Evolutionary conservation across 768 basidiomycete species (phyloP), one percentile per base, ranked within the genome.

Genomic region (Gyrodon lividus): DNA sequence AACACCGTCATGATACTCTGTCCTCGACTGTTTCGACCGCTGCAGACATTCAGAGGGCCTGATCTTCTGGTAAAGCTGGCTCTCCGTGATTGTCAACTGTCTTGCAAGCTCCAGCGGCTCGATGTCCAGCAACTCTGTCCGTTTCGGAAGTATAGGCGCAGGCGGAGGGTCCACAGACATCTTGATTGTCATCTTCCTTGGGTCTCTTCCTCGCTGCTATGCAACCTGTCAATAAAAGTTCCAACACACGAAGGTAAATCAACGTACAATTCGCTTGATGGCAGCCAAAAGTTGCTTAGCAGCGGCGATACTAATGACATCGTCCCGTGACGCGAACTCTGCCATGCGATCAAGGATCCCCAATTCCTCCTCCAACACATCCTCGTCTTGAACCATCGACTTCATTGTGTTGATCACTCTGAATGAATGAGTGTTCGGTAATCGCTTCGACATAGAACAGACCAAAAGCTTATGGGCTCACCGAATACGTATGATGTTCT

Each of bases 381-480:
- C 68, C 20, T 74, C 73, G 31, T 81, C 80, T 46, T 77, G 78
- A 31, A 85, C 69, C 74, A 87, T 83, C 16, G 77, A 72, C 55
- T 81, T 80, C 57, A 89, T 72, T 3, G 79, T 74, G 57, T 87
- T 87, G 52, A 84, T 70, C n/a, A 86, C 83, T 26, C 84, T 84
- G 46, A 5, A 52, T 28, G 26, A 41, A 45, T 16, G 7, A 23
- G 9, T 20, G 28, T 58, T 19, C 14, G 34, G 40, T 13, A 0
- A 2, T 1, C 4, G n/a, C 24, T 19, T 20, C 14, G 19, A 34
- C 10, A 12, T 14, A 34, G 44, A 6, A 26, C 0, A 33, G 3
- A 2, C 6, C 2, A 24, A 22, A 48, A 14, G 3, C 12, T 12
- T 5, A 31, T 31, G 31, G 5, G 58, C 81, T 40, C 50, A 83